Percentiles rank a stretch among this genome's conserved stretches.
phyloP scores from a whole-genome alignment of 257 asterid genomes.

The Rhazya stricta region DNA sequence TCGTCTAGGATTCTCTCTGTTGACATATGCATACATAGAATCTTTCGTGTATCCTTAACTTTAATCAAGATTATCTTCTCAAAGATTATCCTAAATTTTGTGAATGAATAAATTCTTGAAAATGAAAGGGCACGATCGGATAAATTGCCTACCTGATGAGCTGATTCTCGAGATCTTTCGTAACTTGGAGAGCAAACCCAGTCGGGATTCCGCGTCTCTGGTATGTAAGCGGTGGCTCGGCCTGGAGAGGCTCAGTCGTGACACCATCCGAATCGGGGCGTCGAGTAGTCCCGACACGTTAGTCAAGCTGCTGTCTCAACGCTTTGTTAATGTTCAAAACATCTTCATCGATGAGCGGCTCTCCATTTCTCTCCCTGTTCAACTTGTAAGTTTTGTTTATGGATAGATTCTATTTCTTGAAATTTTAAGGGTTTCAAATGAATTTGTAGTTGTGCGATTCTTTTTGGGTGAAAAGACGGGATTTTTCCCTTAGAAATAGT shows the following conservation, averaged over 20 bases:
- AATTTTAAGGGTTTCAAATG: background rate
- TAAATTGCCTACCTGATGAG: constrained; percentile 68
- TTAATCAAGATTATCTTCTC: background rate
- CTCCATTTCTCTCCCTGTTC: constrained; percentile 43
- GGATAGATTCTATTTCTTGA: background rate
- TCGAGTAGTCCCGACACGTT: constrained; percentile 52
- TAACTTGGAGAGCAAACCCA: constrained; percentile 46
- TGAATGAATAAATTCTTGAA: constrained; percentile 7
- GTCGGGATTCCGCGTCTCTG: constrained; percentile 65
- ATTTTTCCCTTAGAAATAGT: background rate
- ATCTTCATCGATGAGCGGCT: constrained; percentile 60
- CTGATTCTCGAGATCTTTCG: constrained; percentile 56
- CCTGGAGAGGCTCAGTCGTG: constrained; percentile 80
- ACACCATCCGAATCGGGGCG: constrained; percentile 65
- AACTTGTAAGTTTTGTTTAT: constrained; percentile 34
- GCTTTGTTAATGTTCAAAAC: constrained; percentile 41
- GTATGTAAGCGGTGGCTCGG: constrained; percentile 87
- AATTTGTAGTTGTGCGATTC: background rate
- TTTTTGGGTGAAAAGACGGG: background rate
- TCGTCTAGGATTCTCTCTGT: background rate
- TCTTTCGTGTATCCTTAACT: background rate
- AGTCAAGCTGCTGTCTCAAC: constrained; percentile 42
- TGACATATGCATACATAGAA: background rate
- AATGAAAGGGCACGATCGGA: constrained; percentile 59
- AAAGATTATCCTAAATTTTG: background rate